Base-by-base conservation (phyloP, 2,329 filamentous ascomycete genomes). In the Eutypella sp. region DNA sequence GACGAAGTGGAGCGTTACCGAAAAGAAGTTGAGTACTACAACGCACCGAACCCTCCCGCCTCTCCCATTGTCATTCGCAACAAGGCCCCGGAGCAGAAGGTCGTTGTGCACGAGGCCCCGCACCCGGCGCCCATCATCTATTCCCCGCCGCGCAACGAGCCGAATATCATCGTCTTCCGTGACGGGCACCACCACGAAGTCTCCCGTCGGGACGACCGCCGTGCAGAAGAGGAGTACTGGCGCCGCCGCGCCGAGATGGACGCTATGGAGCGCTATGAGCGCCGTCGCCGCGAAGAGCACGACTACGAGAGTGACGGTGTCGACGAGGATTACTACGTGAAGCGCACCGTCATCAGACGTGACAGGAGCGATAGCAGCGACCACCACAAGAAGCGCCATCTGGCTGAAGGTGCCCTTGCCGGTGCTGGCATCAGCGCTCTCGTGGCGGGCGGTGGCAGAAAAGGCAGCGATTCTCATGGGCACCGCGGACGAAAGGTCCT, bases 341-440 rank as follows among this genome's bases (percentile, higher is more conserved):
- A 73, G 51, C 67, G 66, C 53, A 68, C 66, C 40, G 59, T 76
- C 36, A 65, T 78, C 27, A 74, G 69, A 16, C 72, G 74, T 18
- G 75, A 78, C 16, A 69, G 73, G 37, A 79, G 76, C 50, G 66
- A 67, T 11, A 75, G 74, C 52, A 65, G 70, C 4, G 70, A 71
- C 34, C 66, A 72, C 41, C 73, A 79, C 51, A 77, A 78, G 53
- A 81, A 73, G 60, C 75, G 76, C 36, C 76, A 82, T 53, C 62
- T 85, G 5, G 81, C 81, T 19, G 80, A 82, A 57, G 81, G 81
- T n/a, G 81, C 80, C 9, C 68, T 84, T 15, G 81, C 81, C 23
- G 81, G 80, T 15, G 81, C 81, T 16, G 81, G 81, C 41, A 63
- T 81, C 7, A 75, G 77, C 10, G 81, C 81, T n/a, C 63, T 84